Evolutionary conservation across 1,284 basidiomycete genomes (phyloP).

Genomic region (Anthracocystis panici-leucophaei): DNA sequence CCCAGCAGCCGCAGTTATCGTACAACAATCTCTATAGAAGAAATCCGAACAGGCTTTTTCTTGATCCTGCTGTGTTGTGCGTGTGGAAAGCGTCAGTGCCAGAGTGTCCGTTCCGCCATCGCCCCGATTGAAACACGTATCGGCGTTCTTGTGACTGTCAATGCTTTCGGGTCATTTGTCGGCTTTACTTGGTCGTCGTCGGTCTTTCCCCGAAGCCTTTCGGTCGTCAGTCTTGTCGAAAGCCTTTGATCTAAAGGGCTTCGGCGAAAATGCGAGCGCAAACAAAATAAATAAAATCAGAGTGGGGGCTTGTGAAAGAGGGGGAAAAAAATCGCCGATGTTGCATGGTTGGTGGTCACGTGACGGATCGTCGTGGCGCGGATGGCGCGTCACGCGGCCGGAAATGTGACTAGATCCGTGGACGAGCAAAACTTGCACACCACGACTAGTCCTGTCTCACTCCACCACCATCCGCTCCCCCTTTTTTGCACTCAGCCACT

Average conservation of each 20-base stretch:
- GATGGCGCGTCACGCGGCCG: too few species aligned
- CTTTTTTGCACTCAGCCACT: too few species aligned
- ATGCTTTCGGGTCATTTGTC: not conserved
- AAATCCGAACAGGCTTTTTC: not conserved
- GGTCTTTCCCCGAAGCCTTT: too few species aligned
- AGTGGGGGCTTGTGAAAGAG: not conserved
- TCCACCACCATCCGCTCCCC: too few species aligned
- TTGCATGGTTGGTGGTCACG: not conserved
- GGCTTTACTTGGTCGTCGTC: not conserved
- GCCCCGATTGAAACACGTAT: too few species aligned
- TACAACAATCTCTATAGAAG: conserved; percentile 1
- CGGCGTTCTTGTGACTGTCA: too few species aligned
- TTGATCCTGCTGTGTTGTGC: not conserved
- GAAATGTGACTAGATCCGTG: too few species aligned
- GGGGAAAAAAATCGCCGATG: conserved; percentile 6
- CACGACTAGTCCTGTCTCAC: too few species aligned
- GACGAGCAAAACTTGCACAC: too few species aligned
- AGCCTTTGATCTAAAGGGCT: not conserved
- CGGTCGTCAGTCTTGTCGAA: not conserved
- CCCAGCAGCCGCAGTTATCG: conserved; percentile 1
- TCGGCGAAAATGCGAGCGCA: not conserved
- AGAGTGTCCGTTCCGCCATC: not conserved
- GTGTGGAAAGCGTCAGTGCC: not conserved
- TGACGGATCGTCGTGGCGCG: too few species aligned
- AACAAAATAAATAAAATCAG: not conserved